Evolutionary conservation across 345 rosid species (phyloP).

Genomic region (Salix exigua): DNA sequence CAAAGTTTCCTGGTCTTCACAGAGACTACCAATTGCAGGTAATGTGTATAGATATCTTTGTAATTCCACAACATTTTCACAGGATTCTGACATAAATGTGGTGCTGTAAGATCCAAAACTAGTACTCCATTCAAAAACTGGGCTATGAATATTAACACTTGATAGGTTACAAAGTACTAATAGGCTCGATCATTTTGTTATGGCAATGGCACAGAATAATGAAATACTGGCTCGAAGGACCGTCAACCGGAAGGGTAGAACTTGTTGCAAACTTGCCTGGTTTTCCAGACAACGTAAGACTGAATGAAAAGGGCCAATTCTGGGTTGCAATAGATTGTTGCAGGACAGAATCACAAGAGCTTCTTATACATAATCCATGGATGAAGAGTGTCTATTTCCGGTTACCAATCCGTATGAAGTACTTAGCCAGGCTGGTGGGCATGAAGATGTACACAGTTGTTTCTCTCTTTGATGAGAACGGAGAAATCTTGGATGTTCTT

Average conservation of each 20-base stretch:
- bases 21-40: slow-evolving; percentile 97
- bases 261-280: slow-evolving; percentile 72
- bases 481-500: slow-evolving; percentile 70
- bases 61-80: not conserved
- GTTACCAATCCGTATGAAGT: slow-evolving; percentile 59
- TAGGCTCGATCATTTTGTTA: not conserved
- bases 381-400: slow-evolving; percentile 69
- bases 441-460: slow-evolving; percentile 91
- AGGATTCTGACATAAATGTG: not conserved
- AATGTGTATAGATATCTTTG: not conserved
- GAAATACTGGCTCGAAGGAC: slow-evolving; percentile 92
- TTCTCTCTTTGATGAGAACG: slow-evolving; percentile 53
- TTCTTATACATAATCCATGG: slow-evolving; percentile 77
- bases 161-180: not conserved
- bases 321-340: slow-evolving; percentile 99
- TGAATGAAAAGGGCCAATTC: slow-evolving; percentile 70
- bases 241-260: slow-evolving; percentile 41
- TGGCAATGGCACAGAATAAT: slow-evolving; percentile 45
- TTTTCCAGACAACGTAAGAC: slow-evolving; percentile 89
- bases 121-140: not conserved
- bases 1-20: slow-evolving; percentile 80
- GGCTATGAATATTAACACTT: not conserved
- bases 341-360: slow-evolving; percentile 74
- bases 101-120: not conserved
- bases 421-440: slow-evolving; percentile 73